Base-by-base conservation (phyloP, 2,329 filamentous ascomycete species). In the Leptographium wingfieldii region DNA sequence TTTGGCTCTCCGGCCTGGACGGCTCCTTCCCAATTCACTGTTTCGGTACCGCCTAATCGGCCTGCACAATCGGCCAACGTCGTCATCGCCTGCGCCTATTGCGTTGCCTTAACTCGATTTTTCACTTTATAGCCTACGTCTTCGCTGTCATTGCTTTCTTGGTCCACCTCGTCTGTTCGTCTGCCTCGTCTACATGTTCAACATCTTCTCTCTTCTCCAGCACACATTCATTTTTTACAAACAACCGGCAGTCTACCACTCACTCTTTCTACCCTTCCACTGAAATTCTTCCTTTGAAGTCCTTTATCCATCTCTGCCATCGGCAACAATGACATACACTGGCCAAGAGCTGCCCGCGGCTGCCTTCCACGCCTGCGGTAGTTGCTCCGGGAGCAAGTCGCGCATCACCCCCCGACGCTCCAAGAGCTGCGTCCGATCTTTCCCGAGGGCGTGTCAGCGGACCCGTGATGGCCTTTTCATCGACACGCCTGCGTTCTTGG, bases 11-110 rank as follows among this genome's bases (percentile, higher is more conserved):
- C 52, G 0, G 19, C 19, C 52, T 22, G 25, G 31, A 33, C 52
- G 29, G 52, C 52, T 54, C 52, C 52, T 54, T 54, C 52, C 52
- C 29, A n/a, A 54, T 54, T 54, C 52, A 54, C 52, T 54, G 29
- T 19, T 7, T 14, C 12, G 27, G 49, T 12, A 27, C 27, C 49
- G 49, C 49, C 25, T 31, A 31, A 19, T 31, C 29, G 11, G 25
- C 35, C 9, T 14, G 10, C 35, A 38, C 35, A 38, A 38, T 16
- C 5, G 40, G 12, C 12, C 16, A 14, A 54, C 51, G 14, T 55
- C 53, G 53, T 55, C 53, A 55, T 55, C 53, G n/a, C 6, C 16
- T 19, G 25, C 1, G 16, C 14, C 51, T 29, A 54, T 35, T 54
- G 51, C 14, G 51, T 54, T 33, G 51, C 51, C 27, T 54, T 16